phyloP scores from a whole-genome alignment of 768 basidiomycete species.

The Leccinum uliginosum region DNA sequence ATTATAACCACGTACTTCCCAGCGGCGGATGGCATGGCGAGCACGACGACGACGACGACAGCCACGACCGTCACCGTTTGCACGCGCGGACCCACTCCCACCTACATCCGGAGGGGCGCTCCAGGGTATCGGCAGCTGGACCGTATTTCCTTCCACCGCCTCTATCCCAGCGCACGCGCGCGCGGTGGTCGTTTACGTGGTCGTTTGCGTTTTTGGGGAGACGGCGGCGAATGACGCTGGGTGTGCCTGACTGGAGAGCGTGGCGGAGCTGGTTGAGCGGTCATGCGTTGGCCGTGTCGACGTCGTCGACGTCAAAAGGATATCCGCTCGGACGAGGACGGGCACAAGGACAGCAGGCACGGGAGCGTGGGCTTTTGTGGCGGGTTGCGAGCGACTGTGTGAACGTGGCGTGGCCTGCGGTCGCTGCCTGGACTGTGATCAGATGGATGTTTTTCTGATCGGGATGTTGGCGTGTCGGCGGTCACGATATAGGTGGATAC shows the following conservation, averaged over 20 bases:
- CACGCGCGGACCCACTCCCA: not conserved
- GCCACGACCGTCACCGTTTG: not conserved
- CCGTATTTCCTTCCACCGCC: conserved; percentile 40
- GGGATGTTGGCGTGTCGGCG: not conserved
- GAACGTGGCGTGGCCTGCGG: conserved; percentile 25
- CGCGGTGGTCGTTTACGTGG: conserved; percentile 38
- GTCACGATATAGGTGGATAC: not conserved
- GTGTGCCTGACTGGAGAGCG: conserved; percentile 34
- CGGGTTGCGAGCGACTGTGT: conserved; percentile 38
- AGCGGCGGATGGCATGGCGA: conserved; percentile 29
- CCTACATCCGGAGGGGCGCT: not conserved
- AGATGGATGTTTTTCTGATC: conserved; percentile 29
- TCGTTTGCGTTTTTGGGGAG: conserved; percentile 53
- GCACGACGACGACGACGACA: conserved; percentile 9
- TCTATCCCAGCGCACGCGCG: conserved; percentile 19
- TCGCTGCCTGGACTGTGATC: conserved; percentile 23
- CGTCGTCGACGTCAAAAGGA: conserved; percentile 2
- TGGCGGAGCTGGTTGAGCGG: conserved; percentile 9
- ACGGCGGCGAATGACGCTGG: conserved; percentile 49
- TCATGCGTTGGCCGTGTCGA: not conserved
- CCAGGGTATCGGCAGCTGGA: not conserved
- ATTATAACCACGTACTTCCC: conserved; percentile 39
- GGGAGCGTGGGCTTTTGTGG: conserved; percentile 30
- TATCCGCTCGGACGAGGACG: conserved; percentile 11
- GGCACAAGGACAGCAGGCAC: conserved; percentile 4